Evolutionary conservation across 352 stramenopile genomes (phyloP).

Genomic region (Pythium sp.): DNA sequence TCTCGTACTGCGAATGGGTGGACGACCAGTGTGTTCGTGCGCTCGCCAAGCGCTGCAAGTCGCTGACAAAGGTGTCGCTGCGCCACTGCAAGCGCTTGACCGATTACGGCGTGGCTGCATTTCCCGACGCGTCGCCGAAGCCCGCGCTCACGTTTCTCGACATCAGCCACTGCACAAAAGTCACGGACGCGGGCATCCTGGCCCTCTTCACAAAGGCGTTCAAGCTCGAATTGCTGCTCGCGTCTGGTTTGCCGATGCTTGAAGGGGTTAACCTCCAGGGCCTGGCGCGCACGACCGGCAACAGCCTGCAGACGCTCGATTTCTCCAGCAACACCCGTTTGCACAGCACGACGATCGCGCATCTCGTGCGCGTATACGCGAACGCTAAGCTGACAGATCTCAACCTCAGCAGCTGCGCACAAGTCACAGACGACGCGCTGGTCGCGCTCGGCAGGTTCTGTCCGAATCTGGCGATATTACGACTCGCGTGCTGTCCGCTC

Average conservation of each 20-base stretch:
- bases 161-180: constrained; percentile 48
- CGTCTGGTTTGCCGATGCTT: constrained; percentile 41
- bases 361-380: constrained; percentile 40
- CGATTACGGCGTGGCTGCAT: constrained; percentile 64
- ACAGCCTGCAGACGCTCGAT: constrained; percentile 30
- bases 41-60: constrained; percentile 35
- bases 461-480: constrained; percentile 33
- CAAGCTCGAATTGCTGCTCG: constrained; percentile 32
- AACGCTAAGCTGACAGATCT: constrained; percentile 33
- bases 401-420: constrained; percentile 49
- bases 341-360: constrained; percentile 37
- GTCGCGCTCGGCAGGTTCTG: constrained; percentile 41
- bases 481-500: constrained; percentile 49
- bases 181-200: constrained; percentile 60
- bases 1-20: constrained; percentile 70
- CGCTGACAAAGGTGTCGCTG: constrained; percentile 35
- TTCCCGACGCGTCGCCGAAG: constrained; percentile 35
- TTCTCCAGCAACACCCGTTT: constrained; percentile 34
- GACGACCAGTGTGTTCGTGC: constrained; percentile 48
- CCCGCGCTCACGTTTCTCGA: constrained; percentile 41
- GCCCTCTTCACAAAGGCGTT: constrained; percentile 42
- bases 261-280: constrained; percentile 63
- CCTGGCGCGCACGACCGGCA: constrained; percentile 29
- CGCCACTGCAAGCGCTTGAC: constrained; percentile 53
- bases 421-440: constrained; percentile 56